A percentile compares a stretch with the other conserved stretches of the same genome.
Conservation (phyloP, 2,329 filamentous ascomycete species). For the Biscogniauxia marginata region DNA sequence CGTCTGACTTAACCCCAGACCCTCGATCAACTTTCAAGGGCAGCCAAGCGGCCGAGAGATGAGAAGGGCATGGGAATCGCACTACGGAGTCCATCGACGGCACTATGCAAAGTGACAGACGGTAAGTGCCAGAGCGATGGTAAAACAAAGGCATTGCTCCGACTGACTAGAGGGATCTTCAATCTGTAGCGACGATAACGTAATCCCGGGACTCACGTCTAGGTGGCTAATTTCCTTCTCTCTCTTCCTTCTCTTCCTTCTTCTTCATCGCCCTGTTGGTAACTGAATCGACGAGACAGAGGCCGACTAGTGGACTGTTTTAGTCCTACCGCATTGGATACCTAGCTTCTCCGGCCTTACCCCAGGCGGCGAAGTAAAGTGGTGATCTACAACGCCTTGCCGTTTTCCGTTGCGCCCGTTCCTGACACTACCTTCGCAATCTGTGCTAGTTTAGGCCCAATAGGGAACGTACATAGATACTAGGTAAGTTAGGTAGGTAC, state of each 20-base stretch:
- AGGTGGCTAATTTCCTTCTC: background rate
- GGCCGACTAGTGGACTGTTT: background rate
- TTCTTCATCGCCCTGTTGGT: background rate
- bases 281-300: background rate
- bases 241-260: background rate
- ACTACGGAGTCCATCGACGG: too few relatives aligned
- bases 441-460: background rate
- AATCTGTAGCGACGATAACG: background rate
- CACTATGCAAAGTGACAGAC: too few relatives aligned
- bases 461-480: too few relatives aligned
- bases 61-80: too few relatives aligned
- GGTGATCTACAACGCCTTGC: constrained; percentile 12
- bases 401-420: background rate
- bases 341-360: background rate
- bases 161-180: background rate
- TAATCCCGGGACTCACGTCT: background rate
- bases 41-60: too few relatives aligned
- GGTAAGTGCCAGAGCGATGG: background rate
- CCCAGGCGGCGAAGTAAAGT: constrained; percentile 5
- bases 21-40: too few relatives aligned
- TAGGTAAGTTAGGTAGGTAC: too few relatives aligned
- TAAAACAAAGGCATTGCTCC: background rate
- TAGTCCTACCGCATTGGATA: background rate
- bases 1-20: too few relatives aligned
- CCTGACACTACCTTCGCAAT: background rate